Evolutionary conservation across 1,139 yeast species (phyloP).

Genomic region (Kodamaea plutei): DNA sequence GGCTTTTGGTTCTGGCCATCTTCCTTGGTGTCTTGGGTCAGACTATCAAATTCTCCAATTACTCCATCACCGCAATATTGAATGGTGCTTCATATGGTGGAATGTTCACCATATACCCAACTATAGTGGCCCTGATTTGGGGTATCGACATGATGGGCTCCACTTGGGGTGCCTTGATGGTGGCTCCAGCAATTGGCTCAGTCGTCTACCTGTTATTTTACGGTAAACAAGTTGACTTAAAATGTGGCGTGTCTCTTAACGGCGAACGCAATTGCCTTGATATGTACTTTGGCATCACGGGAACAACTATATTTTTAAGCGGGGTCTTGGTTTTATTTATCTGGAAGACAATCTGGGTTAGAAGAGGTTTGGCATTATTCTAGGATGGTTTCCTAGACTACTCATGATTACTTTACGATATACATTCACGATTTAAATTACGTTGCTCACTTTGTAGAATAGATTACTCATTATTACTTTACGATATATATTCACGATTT

Average conservation of each 20-base stretch:
- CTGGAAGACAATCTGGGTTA: conserved; percentile 36
- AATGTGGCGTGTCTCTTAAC: conserved; percentile 19
- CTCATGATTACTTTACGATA: too few species aligned
- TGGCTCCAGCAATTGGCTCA: conserved; percentile 89
- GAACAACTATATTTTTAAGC: conserved; percentile 29
- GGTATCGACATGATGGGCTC: conserved; percentile 89
- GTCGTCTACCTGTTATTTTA: conserved; percentile 66
- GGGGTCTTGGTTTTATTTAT: conserved; percentile 24
- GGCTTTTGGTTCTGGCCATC: conserved; percentile 41
- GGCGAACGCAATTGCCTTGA: conserved; percentile 23
- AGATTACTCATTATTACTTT: too few species aligned
- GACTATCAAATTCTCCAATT: conserved; percentile 12
- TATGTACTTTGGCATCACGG: conserved; percentile 33
- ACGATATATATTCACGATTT: too few species aligned
- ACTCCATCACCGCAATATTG: conserved; percentile 44
- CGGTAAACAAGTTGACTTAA: conserved; percentile 59
- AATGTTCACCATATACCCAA: conserved; percentile 78
- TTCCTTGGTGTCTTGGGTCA: conserved; percentile 45
- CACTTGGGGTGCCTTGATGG: conserved; percentile 87
- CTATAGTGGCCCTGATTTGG: conserved; percentile 79
- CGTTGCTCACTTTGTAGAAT: too few species aligned
- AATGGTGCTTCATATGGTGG: conserved; percentile 82
- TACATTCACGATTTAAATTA: too few species aligned
- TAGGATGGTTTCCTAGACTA: too few species aligned
- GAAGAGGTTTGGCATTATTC: conserved; percentile 23